Base-by-base conservation (phyloP, 306 rosid genomes). In the Prinsepia uniflora region DNA sequence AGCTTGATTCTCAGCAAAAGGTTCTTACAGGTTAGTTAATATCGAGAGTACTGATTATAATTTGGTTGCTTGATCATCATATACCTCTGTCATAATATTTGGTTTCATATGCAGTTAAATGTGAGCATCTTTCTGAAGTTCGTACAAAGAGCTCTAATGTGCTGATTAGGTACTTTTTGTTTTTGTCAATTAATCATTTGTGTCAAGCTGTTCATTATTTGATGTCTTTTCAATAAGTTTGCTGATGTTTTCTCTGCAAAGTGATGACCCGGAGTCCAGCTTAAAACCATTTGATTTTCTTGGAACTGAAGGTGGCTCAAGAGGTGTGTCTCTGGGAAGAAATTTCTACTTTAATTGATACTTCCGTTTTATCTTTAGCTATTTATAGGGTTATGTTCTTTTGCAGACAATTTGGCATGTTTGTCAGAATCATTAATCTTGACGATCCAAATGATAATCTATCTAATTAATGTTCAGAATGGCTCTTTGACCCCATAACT, bases 1-100 rank as follows among this genome's bases (percentile, higher is more conserved):
- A 95, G 85, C 91, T 95, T 49, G 97, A 95, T 87, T 95, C 99
- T 72, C 90, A 86, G 87, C 99, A 91, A 70, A 91, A 85, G 84
- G 92, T 95, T 89, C 89, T 91, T 82, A 87, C 97, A 87, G 99
- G 99, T 95, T 68, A 65, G 91, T 78, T 55, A 54, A 60, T 62
- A 55, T 20, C 17, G 17, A 20, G 57, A 48, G 54, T 10, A 52
- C 67, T 22, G 11, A 6, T 12, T 68, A 49, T n/a, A 58, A 42
- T 61, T 68, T 72, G 43, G 58, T 65, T 65, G 41, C 20, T 61
- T 18, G 61, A 24, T 70, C 49, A 47, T 61, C 20, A 6, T 53
- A 62, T 74, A 6, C 59, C 19, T 40, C 20, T 60, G 18, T 41
- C 64, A 36, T 55, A 46, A 63, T 60, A 34, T 70, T 30, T 75